Percentiles rank a stretch among this genome's conserved stretches.
Conservation (phyloP, 2,329 filamentous ascomycete species). For the Phaeosphaeria sp. region DNA sequence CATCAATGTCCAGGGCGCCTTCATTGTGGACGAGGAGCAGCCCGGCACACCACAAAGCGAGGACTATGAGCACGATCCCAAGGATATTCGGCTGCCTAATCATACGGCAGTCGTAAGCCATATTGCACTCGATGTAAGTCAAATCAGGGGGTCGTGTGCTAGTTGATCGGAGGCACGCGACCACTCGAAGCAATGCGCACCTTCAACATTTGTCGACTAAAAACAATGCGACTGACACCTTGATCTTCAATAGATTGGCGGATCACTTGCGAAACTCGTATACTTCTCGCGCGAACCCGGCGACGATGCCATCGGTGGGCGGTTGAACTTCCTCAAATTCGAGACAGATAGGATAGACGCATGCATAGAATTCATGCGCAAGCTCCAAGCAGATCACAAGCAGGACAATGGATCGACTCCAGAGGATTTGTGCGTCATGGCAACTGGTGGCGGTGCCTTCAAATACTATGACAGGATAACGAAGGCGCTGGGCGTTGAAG, state of each 20-base stretch:
- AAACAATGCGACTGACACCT: background rate
- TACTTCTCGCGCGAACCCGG: conserved; percentile 92
- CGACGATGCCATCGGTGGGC: conserved; percentile 80
- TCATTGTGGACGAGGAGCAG: conserved; percentile 81
- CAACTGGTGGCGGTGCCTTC: conserved; percentile 93
- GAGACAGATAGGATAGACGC: conserved; percentile 94
- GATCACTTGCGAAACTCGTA: conserved; percentile 93
- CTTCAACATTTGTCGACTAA: background rate
- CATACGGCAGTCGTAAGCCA: conserved; percentile 96
- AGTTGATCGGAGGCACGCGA: conserved; percentile 17
- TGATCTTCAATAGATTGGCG: conserved; percentile 73
- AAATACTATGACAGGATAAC: conserved; percentile 95
- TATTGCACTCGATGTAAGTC: conserved; percentile 89
- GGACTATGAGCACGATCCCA: conserved; percentile 74
- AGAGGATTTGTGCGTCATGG: conserved; percentile 86
- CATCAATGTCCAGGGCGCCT: conserved; percentile 96
- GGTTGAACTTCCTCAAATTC: conserved; percentile 94
- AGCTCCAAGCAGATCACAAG: conserved; percentile 82
- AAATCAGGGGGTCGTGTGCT: conserved; percentile 17
- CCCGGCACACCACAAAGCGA: conserved; percentile 59
- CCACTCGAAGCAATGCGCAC: background rate
- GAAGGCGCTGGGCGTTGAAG: conserved; percentile 82
- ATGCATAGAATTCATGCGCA: conserved; percentile 89
- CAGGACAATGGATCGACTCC: conserved; percentile 74
- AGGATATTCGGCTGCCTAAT: conserved; percentile 94